Percentiles rank a stretch among this genome's conserved stretches.
These are phyloP conservation scores for Acacia crassicarpa DNA, from an alignment of 306 rosid species.

Conservation along the genomic window DNA sequence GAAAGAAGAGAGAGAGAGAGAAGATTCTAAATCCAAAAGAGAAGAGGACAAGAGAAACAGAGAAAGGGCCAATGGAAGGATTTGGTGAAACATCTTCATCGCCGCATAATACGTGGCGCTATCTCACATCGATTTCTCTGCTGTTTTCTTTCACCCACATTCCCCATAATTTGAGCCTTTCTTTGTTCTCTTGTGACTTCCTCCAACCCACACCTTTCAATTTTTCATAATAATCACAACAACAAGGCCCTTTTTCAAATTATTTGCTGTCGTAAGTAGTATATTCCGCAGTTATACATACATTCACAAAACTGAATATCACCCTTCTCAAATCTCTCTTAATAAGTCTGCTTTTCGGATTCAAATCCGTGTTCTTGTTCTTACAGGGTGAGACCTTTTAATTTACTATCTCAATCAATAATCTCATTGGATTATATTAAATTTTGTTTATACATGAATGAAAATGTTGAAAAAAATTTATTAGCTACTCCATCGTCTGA, in stretches of 20 bases:
- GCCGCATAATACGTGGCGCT: constrained; percentile 58
- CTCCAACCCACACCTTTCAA: neutral
- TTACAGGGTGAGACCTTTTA: too few species aligned
- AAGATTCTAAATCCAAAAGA: constrained; percentile 66
- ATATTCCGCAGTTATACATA: neutral
- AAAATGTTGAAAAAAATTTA: too few species aligned
- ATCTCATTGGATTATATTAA: too few species aligned
- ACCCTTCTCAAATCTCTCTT: neutral
- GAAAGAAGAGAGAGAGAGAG: constrained; percentile 26
- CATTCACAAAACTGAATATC: neutral
- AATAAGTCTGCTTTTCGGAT: too few species aligned
- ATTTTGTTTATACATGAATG: too few species aligned
- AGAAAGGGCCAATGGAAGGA: constrained; percentile 41
- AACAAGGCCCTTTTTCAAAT: neutral
- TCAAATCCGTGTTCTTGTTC: too few species aligned
- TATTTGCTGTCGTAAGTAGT: neutral
- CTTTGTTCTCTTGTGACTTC: constrained; percentile 13
- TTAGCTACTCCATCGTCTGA: too few species aligned
- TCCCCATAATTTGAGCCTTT: constrained; percentile 42
- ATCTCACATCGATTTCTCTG: constrained; percentile 55
- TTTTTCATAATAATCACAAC: neutral
- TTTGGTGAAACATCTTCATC: constrained; percentile 37
- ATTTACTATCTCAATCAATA: too few species aligned
- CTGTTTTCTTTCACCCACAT: constrained; percentile 21
- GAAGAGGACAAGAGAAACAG: constrained; percentile 46